Percentiles rank a stretch among this genome's conserved stretches.
These are phyloP conservation scores for Arthroderma uncinatum DNA, from an alignment of 2,329 filamentous ascomycete genomes.

Conservation along the genomic window DNA sequence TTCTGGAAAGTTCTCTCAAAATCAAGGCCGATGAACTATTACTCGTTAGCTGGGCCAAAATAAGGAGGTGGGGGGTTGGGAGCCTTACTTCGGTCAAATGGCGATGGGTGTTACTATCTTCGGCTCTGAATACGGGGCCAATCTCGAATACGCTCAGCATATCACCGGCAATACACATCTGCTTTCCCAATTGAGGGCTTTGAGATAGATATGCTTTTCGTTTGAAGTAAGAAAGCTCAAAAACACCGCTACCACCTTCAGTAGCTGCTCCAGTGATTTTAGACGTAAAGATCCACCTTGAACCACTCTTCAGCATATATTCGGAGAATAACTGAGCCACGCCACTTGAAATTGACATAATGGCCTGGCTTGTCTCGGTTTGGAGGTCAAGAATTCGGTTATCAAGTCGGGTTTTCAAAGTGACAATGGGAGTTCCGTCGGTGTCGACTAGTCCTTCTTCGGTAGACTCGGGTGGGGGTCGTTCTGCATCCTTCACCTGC, in stretches of 20 bases:
- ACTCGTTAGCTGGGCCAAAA: background rate
- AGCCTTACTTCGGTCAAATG: slow-evolving; percentile 49
- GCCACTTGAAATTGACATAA: slow-evolving; percentile 58
- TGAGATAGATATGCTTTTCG: slow-evolving; percentile 60
- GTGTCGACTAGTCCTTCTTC: slow-evolving; percentile 43
- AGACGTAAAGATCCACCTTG: slow-evolving; percentile 78
- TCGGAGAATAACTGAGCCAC: slow-evolving; percentile 62
- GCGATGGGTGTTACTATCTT: slow-evolving; percentile 56
- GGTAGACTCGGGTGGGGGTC: slow-evolving; percentile 33
- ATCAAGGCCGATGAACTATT: slow-evolving; percentile 41
- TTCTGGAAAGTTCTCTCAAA: slow-evolving; percentile 41
- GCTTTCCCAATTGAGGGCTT: slow-evolving; percentile 56
- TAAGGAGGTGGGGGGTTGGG: background rate
- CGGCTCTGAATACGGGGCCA: slow-evolving; percentile 55
- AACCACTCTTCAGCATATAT: slow-evolving; percentile 64
- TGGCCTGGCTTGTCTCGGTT: slow-evolving; percentile 80
- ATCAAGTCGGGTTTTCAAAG: slow-evolving; percentile 73
- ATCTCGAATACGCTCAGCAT: slow-evolving; percentile 55
- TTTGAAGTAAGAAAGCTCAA: slow-evolving; percentile 81
- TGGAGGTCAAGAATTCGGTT: slow-evolving; percentile 90
- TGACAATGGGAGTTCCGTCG: slow-evolving; percentile 56
- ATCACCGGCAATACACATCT: slow-evolving; percentile 55
- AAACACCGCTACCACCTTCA: slow-evolving; percentile 87
- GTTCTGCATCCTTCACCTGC: slow-evolving; percentile 45
- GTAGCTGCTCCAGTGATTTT: slow-evolving; percentile 82